These are phyloP conservation scores for Xylariaceae sp. DNA, from an alignment of 2,329 filamentous ascomycete genomes.

Conservation along the genomic window DNA sequence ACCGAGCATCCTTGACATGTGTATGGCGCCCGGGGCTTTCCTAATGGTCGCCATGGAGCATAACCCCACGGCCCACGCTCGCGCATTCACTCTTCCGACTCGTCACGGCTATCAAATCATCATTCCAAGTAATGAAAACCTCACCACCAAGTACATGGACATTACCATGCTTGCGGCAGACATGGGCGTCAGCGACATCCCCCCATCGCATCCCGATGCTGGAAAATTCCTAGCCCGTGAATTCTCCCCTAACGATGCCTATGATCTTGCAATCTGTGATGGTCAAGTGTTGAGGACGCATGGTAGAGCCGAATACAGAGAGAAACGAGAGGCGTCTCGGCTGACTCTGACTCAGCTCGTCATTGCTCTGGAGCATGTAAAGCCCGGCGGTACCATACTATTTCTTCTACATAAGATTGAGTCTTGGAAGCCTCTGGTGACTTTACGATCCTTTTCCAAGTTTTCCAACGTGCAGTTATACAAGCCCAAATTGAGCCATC, in stretches of 20 bases:
- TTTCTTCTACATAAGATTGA: conserved; percentile 47
- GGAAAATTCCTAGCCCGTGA: conserved; percentile 28
- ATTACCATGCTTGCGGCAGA: conserved; percentile 48
- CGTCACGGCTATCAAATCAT: conserved; percentile 39
- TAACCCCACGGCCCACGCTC: conserved; percentile 32
- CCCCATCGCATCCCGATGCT: conserved; percentile 32
- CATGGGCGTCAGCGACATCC: conserved; percentile 34
- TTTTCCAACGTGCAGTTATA: conserved; percentile 40
- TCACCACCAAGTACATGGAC: conserved; percentile 36
- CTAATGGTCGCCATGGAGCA: conserved; percentile 33
- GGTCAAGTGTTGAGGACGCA: conserved; percentile 31
- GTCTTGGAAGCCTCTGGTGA: conserved; percentile 32
- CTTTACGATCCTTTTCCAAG: conserved; percentile 37
- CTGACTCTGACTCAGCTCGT: conserved; percentile 23
- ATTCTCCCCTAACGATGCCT: conserved; percentile 24
- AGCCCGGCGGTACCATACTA: conserved; percentile 45
- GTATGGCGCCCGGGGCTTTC: conserved; percentile 53
- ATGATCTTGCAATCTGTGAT: conserved; percentile 42
- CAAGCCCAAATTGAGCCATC: conserved; percentile 41
- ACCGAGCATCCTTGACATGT: conserved; percentile 45
- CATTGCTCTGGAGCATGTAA: conserved; percentile 35
- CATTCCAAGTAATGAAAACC: conserved; percentile 18
- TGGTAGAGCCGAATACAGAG: conserved; percentile 18
- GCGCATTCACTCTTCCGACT: conserved; percentile 40
- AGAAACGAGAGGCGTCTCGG: conserved; percentile 19